Percentiles rank a stretch among this genome's conserved stretches.
Evolutionary conservation across 2,329 filamentous ascomycete species (phyloP).

Genomic region (Cercospora janseana): DNA sequence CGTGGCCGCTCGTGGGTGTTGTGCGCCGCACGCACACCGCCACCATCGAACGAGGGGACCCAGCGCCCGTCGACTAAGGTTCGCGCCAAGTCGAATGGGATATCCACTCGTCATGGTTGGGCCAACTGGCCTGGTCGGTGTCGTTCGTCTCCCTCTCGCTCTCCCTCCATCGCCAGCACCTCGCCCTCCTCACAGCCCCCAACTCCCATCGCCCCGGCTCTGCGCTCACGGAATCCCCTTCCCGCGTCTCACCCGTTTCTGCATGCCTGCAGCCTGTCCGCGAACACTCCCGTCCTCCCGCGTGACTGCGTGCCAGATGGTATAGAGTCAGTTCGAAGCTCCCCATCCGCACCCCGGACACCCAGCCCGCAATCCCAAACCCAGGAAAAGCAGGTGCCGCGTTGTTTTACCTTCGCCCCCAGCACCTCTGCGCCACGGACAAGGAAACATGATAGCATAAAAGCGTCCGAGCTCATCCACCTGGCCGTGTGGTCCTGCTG

Average conservation of each 20-base stretch:
- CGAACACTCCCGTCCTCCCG: neutral
- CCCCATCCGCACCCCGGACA: too few relatives aligned
- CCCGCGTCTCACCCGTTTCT: neutral
- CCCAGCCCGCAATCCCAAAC: too few relatives aligned
- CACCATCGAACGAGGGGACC: neutral
- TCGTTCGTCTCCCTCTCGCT: neutral
- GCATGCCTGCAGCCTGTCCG: neutral
- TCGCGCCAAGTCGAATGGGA: constrained; percentile 3
- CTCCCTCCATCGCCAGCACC: neutral
- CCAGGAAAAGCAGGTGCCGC: too few relatives aligned
- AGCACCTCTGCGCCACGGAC: neutral
- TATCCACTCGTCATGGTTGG: constrained; percentile 4
- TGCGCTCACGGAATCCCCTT: neutral
- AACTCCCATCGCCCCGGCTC: constrained; percentile 1
- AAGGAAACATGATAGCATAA: constrained; percentile 8
- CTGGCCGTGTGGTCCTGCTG: neutral
- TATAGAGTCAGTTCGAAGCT: too few relatives aligned
- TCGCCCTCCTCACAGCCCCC: neutral
- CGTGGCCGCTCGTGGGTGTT: too few relatives aligned
- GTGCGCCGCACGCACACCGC: neutral
- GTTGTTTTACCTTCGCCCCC: neutral
- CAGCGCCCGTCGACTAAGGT: neutral
- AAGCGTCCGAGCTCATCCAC: neutral
- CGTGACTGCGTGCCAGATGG: too few relatives aligned
- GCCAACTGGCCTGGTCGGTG: neutral